Base-by-base conservation (phyloP, 2,329 filamentous ascomycete species). In the Ascochyta viciae-villosae region DNA sequence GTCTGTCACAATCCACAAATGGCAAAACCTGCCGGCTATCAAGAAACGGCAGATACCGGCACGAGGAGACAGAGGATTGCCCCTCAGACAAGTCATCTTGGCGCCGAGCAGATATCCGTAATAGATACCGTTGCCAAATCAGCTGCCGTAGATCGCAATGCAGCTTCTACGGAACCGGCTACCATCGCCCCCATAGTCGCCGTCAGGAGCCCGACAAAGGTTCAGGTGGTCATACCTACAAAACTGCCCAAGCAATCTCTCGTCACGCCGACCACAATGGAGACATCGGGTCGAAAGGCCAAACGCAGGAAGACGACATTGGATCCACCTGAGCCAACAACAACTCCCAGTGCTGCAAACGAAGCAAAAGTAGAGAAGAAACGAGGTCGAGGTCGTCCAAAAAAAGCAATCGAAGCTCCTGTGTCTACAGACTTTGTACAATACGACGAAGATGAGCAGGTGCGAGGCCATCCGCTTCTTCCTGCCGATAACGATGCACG, bases 381-480 rank as follows among this genome's bases (percentile, higher is more conserved):
- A 35, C 55, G 64, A 63, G 63, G 68, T 26, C 67, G 74, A 42
- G 72, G 73, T 41, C 66, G 73, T 12, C 73, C 73, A 5, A 67
- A 65, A 37, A 75, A 74, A 48, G 59, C 40, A 26, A 22, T 38
- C 12, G 57, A 61, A 16, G 12, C 44, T 12, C 15, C n/a, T 33
- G 2, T 41, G 10, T 26, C 60, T 19, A 40, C 35, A 15, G 46
- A 61, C 15, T 24, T 40, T 3, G 44, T 54, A 7, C 38, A 35
- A 37, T 53, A 61, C 27, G 37, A 54, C 10, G 27, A 54, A 13
- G 56, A 46, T 0, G 39, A 57, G 15, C 47, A 47, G 16, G 7
- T 4, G 6, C 34, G 12, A 13, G n/a, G 24, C 35, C 22, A 19
- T 34, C 16, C 24, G 31, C 42, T 23, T 13, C 33, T 7, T 10